A percentile compares a stretch with the other conserved stretches of the same genome.
These are phyloP conservation scores for Talaromyces sp. DNA, from an alignment of 2,329 filamentous ascomycete species.

Conservation along the genomic window DNA sequence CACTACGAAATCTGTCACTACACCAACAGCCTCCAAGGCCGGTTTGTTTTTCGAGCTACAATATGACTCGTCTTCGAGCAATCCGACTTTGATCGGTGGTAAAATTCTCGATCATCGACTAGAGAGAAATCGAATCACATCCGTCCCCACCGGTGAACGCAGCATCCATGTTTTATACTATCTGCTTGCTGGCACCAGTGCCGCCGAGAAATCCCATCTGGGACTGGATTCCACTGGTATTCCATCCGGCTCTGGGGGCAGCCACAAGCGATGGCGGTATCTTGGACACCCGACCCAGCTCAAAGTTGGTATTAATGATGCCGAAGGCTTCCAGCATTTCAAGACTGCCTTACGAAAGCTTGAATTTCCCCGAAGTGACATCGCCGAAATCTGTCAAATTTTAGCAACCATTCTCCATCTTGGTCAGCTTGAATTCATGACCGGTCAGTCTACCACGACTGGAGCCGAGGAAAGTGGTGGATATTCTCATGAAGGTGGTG, in stretches of 20 bases:
- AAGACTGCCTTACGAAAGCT: conserved; percentile 92
- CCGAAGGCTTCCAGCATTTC: conserved; percentile 94
- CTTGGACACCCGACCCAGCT: conserved; percentile 93
- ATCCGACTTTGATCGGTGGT: conserved; percentile 83
- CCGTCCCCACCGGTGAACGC: conserved; percentile 89
- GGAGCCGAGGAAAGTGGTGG: conserved; percentile 88
- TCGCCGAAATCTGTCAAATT: conserved; percentile 94
- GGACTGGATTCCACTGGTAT: conserved; percentile 51
- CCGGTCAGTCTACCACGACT: conserved; percentile 69
- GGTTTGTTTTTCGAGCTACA: conserved; percentile 94
- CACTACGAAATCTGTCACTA: conserved; percentile 94
- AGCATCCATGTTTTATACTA: conserved; percentile 98
- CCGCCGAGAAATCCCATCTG: conserved; percentile 83
- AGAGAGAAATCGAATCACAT: conserved; percentile 83
- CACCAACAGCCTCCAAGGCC: conserved; percentile 90
- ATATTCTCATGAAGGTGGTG: conserved; percentile 90
- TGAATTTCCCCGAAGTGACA: conserved; percentile 87
- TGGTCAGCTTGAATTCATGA: conserved; percentile 91
- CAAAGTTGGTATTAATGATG: conserved; percentile 94
- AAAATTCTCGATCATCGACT: conserved; percentile 91
- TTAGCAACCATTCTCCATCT: conserved; percentile 94
- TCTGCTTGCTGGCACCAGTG: conserved; percentile 83
- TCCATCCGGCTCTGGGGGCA: conserved; percentile 37
- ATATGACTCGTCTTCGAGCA: conserved; percentile 81
- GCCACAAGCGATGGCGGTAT: conserved; percentile 89